Conservation (phyloP, 345 rosid genomes). For the Xanthoceras sorbifolium region DNA sequence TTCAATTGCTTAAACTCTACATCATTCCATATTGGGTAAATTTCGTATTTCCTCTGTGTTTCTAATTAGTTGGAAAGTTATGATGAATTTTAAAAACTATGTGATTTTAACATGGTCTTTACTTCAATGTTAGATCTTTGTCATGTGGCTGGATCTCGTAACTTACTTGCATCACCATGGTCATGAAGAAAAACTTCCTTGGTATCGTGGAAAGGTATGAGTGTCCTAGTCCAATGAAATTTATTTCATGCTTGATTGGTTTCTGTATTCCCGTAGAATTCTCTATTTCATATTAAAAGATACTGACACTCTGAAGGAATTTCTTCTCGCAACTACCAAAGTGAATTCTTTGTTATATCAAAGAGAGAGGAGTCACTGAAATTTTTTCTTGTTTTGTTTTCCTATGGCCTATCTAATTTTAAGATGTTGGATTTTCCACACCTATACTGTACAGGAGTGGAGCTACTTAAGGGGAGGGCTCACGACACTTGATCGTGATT, state of each 20-base stretch:
- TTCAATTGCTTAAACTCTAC: conserved; percentile 45
- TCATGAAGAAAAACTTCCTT: conserved; percentile 50
- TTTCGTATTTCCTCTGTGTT: background rate
- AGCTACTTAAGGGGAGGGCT: conserved; percentile 63
- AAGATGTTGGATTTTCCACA: background rate
- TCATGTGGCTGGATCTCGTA: conserved; percentile 54
- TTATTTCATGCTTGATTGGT: background rate
- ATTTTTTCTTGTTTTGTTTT: background rate
- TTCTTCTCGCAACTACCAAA: background rate
- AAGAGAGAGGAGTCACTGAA: too few species aligned
- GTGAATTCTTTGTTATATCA: background rate
- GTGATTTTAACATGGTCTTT: background rate
- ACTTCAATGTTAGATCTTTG: conserved; percentile 36
- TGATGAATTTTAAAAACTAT: background rate
- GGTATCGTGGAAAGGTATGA: conserved; percentile 61
- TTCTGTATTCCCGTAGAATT: background rate
- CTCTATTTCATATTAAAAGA: background rate
- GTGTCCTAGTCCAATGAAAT: background rate
- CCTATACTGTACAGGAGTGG: conserved; percentile 46
- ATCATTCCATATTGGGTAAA: conserved; percentile 50
- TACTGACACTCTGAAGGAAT: background rate
- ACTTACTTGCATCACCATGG: conserved; percentile 69
- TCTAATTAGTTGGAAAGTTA: background rate
- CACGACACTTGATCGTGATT: conserved; percentile 57
- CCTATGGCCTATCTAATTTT: background rate